Base-by-base conservation (phyloP, 345 rosid genomes). In the Citropsis articulata region DNA sequence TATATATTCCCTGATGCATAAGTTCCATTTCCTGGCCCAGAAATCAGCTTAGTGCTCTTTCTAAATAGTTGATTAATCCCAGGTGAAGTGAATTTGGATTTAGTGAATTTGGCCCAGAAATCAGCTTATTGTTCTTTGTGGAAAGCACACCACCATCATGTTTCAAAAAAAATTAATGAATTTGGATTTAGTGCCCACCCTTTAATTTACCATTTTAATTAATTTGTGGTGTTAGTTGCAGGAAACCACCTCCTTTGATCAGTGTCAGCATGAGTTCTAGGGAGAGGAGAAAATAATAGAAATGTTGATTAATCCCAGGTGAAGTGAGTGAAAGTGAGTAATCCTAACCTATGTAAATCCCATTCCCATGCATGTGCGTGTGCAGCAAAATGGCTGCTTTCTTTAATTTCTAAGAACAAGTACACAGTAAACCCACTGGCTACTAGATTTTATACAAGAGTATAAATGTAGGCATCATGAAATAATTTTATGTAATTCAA, bases 221-320 rank as follows among this genome's bases (percentile, higher is more conserved):
- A n/a, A n/a, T n/a, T n/a, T n/a, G n/a, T n/a, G n/a, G n/a, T n/a
- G 70, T 76, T 70, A 30, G 83, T 79, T 83, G 78, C 81, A 76
- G 78, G 79, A 67, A 38, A 78, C 70, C 68, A 31, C 35, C 63
- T 71, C 35, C 75, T 75, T 62, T 38, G 61, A 38, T 38, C 42
- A 50, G 28, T 62, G 71, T 82, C 79, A 78, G 80, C 12, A n/a
- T 24, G 69, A 73, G 55, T 73, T 68, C 65, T 65, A 73, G 53
- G 60, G 42, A 30, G 67, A 68, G 59, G 33, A 73, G 19, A 64
- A 38, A 42, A 48, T 48, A 66, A 66, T 35, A 53, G 61, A 71
- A 56, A 50, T 77, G 62, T 67, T 69, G 62, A 80, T 69, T 60
- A 65, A 48, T 48, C 35, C 77, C 84, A 81, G 78, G 84, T 79